Evolutionary conservation across 345 rosid species (phyloP).

Genomic region (Erodium maritimum): DNA sequence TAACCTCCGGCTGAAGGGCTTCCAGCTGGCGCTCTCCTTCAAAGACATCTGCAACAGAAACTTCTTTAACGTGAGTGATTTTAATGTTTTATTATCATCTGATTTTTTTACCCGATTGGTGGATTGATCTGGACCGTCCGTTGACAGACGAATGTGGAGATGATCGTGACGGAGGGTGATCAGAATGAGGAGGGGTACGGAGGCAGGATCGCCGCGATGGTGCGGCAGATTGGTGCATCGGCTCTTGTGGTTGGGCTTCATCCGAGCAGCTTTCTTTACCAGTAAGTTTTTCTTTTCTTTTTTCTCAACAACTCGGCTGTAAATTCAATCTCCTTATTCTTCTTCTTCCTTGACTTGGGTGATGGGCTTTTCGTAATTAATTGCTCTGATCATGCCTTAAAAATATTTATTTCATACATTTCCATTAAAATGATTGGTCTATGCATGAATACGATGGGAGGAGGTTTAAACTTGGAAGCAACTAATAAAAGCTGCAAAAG

Average conservation of each 20-base stretch:
- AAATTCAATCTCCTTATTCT: too few species aligned
- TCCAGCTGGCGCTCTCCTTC: conserved; percentile 37
- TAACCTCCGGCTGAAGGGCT: conserved; percentile 30
- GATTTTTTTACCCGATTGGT: too few species aligned
- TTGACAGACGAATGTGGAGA: conserved; percentile 61
- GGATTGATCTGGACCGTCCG: background rate
- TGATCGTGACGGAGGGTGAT: conserved; percentile 79
- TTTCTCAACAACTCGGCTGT: background rate
- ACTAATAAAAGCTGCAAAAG: too few species aligned
- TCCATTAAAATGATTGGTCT: too few species aligned
- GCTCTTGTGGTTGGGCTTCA: conserved; percentile 83
- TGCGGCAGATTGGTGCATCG: conserved; percentile 74
- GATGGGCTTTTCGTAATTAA: too few species aligned
- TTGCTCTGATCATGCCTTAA: too few species aligned
- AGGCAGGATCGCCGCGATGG: conserved; percentile 41
- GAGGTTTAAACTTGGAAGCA: too few species aligned
- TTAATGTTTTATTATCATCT: too few species aligned
- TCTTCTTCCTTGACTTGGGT: too few species aligned
- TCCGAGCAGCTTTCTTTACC: conserved; percentile 81
- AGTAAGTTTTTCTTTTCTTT: conserved; percentile 24
- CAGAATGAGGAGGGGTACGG: conserved; percentile 27
- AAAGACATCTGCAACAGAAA: conserved; percentile 28
- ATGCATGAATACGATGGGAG: too few species aligned
- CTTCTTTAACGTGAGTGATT: conserved; percentile 26
- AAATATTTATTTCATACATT: too few species aligned